Evolutionary conservation across 2,329 filamentous ascomycete species (phyloP), one percentile per base, ranked within the genome.

Genomic region (Seiridium cupressi): DNA sequence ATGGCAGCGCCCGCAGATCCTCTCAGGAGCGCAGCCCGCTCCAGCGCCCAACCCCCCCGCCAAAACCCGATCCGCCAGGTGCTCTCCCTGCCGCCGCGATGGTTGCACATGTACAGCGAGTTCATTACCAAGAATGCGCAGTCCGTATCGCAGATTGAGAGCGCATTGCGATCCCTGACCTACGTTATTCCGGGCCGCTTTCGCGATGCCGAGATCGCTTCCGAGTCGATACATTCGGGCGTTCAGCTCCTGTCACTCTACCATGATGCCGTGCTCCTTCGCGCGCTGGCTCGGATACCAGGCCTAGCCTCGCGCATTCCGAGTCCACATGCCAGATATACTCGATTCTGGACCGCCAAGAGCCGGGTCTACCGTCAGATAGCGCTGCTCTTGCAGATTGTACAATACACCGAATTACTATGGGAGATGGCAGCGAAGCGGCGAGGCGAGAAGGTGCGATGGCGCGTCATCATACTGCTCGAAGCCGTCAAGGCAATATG

Each of bases 351-450:
- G 88, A 80, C 84, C 5, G 75, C 81, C 59, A 84, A 83, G 67
- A 87, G 82, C 68, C 80, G 83, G 4, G 81, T 92, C 8, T 99
- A 99, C 75, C 86, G 89, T 61, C 86, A 91, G 61, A 86, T 96
- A 58, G 93, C 94, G 46, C 83, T 93, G 64, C 80, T 93, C 4
- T 79, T 99, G 54, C 92, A 96, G 72, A 90, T 96, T 77, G 90
- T 97, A 34, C 91, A 95, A 66, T 98, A 98, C 72, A 97, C 93
- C 0, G 92, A 99, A 77, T 81, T 99, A 36, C 79, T 99, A n/a
- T 95, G 94, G 84, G 95, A 99, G 74, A 99, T 99, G 95, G 86
- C 90, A 35, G 93, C 93, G 35, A 96, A 96, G 76, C 85, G 94
- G 54, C 88, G 88, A 63, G 91, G 92, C 18, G 93, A 90, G 49